Conservation (phyloP, 202 grass and related monocot species). For the Brachypodium distachyon region DNA sequence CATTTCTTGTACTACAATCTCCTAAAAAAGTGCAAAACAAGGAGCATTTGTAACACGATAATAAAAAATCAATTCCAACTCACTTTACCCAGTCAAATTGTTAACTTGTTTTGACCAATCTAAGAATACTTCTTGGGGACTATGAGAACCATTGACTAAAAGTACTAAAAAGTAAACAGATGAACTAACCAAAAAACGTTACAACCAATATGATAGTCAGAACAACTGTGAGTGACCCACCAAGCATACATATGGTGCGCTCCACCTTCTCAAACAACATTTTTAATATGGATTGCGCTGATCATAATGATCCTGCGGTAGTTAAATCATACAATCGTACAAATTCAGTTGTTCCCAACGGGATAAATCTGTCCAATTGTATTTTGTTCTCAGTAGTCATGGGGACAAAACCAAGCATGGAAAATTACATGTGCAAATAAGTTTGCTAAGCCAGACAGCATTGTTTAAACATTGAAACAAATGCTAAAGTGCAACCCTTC, state of each 20-base stretch:
- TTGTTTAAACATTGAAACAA: neutral
- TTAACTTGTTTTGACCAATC: neutral
- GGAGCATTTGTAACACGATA: neutral
- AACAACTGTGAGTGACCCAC: neutral
- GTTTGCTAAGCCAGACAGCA: neutral
- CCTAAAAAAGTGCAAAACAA: neutral
- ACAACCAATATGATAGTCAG: neutral
- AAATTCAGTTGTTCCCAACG: too few relatives aligned
- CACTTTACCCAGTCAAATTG: neutral
- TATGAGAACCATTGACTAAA: neutral
- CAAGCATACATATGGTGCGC: neutral
- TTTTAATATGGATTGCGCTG: neutral
- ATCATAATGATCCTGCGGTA: neutral
- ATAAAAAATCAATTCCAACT: neutral
- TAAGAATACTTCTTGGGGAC: neutral
- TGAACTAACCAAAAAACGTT: neutral
- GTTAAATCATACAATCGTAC: neutral
- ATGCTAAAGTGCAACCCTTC: neutral
- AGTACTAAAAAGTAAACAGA: neutral
- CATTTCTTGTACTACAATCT: neutral
- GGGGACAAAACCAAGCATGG: neutral
- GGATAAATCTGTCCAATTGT: too few relatives aligned
- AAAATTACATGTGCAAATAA: neutral
- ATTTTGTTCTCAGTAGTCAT: neutral
- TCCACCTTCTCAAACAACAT: neutral